Base-by-base conservation (phyloP, 257 asterid genomes). In the Rauvolfia tetraphylla region DNA sequence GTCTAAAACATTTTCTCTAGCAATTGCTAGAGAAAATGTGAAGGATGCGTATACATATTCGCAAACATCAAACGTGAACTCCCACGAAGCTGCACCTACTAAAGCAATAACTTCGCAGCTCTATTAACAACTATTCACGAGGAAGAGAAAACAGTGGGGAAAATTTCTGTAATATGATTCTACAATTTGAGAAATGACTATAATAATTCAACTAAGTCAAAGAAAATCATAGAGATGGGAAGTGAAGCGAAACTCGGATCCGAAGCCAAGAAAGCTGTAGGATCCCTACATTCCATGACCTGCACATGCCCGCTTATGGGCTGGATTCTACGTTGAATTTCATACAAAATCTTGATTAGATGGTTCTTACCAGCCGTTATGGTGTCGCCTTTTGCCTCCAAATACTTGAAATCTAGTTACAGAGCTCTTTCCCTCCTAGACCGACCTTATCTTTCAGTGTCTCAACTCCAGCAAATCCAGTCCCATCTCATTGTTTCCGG, bases 401-500 rank as follows among this genome's bases (percentile, higher is more conserved):
- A 78, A 46, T 73, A 75, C 71, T 74, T 80, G 56, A 87, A 71
- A 44, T 79, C 82, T 68, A 53, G 87, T 68, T 76, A 53, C 65
- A 72, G 57, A 48, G 72, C 75, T 17, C 72, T 81, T 25, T 68
- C 73, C 54, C 73, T 82, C 62, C 73, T 86, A 0, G 67, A 46
- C 75, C 69, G 57, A 46, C 76, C 67, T 56, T 73, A 73, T 31
- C 82, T 82, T 68, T 51, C 86, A 27, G n/a, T n/a, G 38, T 39
- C 85, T 79, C 86, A 87, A 44, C 84, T 87, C 81, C 80, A 77
- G 74, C 93, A 89, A 84, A 83, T 89, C 80, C 88, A 85, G 38
- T 81, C 85, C 67, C 87, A 79, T 66, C 74, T 85, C 51, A 84
- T 73, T 36, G 77, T 83, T 76, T 68, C 85, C 58, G 92, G 89